Percentiles rank a stretch among this genome's conserved stretches.
Evolutionary conservation across 768 basidiomycete species (phyloP).

Genomic region (Tricholoma matsutake): DNA sequence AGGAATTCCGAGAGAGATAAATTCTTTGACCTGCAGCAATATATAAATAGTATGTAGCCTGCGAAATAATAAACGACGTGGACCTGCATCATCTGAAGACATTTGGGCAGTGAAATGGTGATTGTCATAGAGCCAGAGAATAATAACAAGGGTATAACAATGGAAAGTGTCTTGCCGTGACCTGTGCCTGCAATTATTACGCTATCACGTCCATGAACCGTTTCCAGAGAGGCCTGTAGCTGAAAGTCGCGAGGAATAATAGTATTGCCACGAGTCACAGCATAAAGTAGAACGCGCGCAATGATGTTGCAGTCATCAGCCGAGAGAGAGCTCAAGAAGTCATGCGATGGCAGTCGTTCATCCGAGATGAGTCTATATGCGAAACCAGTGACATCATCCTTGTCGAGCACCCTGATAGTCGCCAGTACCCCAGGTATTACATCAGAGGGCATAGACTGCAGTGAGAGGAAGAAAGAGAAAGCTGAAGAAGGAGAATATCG

Average conservation of each 20-base stretch:
- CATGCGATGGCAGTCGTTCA: not conserved
- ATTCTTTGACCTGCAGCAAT: not conserved
- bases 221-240: not conserved
- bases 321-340: not conserved
- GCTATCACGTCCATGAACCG: not conserved
- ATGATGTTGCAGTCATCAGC: not conserved
- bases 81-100: not conserved
- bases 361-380: not conserved
- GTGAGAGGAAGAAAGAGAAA: not conserved
- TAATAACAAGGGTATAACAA: not conserved
- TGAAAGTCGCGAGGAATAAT: not conserved
- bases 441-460: not conserved
- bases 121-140: not conserved
- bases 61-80: not conserved
- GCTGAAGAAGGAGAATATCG: too few relatives aligned
- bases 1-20: not conserved
- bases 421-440: not conserved
- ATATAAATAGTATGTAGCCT: too few relatives aligned
- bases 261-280: not conserved
- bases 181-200: not conserved
- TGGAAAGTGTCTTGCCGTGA: not conserved
- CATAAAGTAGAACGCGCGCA: not conserved
- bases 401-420: not conserved
- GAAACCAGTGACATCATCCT: not conserved
- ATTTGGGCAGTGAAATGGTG: not conserved